Conservation (phyloP, 2,329 filamentous ascomycete genomes). For the Corniculantispora saksenae region DNA sequence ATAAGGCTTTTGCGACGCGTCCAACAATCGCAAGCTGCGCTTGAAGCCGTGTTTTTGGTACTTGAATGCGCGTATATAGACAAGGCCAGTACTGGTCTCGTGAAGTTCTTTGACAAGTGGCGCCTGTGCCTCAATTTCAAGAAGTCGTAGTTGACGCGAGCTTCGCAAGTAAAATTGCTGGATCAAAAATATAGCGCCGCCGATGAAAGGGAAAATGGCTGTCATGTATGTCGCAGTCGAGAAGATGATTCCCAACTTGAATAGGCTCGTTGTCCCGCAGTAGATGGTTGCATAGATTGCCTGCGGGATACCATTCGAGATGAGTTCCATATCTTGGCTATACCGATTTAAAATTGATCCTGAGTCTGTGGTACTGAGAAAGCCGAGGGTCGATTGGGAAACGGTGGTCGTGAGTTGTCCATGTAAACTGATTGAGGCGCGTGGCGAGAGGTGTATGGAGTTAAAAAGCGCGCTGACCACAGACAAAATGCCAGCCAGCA, state of each 20-base stretch:
- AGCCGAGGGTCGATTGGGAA: background rate
- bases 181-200: background rate
- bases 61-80: background rate
- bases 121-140: background rate
- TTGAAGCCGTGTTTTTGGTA: background rate
- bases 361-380: background rate
- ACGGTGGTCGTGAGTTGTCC: background rate
- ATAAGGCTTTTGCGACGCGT: background rate
- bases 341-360: background rate
- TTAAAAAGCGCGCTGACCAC: background rate
- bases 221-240: background rate
- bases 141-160: background rate
- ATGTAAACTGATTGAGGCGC: background rate
- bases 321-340: background rate
- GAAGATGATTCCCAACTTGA: background rate
- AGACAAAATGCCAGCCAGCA: background rate
- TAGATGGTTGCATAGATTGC: background rate
- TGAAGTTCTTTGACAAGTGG: background rate
- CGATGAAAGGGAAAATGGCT: background rate
- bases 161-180: background rate
- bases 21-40: background rate
- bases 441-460: background rate
- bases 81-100: background rate
- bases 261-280: background rate
- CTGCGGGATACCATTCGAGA: background rate